A percentile compares a stretch with the other conserved stretches of the same genome.
phyloP scores from a whole-genome alignment of 179 eudicot genomes.

The Pouteria campechiana region DNA sequence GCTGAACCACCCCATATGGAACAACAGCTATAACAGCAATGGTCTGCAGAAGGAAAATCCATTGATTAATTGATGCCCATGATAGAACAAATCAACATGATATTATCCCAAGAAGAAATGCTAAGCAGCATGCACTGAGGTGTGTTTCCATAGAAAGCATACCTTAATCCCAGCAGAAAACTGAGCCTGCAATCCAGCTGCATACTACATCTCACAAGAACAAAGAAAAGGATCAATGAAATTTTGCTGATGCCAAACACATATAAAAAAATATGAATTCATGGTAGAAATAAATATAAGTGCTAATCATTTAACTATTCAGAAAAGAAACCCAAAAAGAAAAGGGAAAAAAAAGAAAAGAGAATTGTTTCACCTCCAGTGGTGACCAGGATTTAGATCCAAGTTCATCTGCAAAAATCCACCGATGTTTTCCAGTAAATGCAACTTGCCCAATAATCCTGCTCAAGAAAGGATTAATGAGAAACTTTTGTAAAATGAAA shows the following conservation, averaged over 20 bases:
- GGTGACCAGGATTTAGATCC: constrained; percentile 21
- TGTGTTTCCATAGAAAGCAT: constrained; percentile 11
- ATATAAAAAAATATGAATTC: no score
- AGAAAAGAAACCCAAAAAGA: no score
- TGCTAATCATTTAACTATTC: no score
- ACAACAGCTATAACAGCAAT: constrained; percentile 57
- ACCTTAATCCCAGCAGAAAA: constrained; percentile 82
- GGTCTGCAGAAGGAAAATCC: constrained; percentile 56
- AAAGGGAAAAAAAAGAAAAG: no score
- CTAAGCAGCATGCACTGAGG: not conserved
- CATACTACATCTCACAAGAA: constrained; percentile 31
- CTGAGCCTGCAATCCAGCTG: constrained; percentile 62
- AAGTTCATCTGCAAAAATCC: constrained; percentile 48
- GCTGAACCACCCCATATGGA: constrained; percentile 77
- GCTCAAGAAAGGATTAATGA: constrained; percentile 7
- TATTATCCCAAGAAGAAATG: no score
- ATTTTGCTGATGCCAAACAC: no score
- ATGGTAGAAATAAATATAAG: no score
- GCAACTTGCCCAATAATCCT: constrained; percentile 85
- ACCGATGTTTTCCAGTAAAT: constrained; percentile 69
- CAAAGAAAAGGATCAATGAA: no score
- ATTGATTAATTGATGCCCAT: no score
- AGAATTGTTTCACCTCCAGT: constrained; percentile 48
- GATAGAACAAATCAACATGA: no score
- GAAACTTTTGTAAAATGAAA: no score